These are phyloP conservation scores for Epithemia pelagica DNA, from an alignment of 108 stramenopile genomes.

Conservation along the genomic window DNA sequence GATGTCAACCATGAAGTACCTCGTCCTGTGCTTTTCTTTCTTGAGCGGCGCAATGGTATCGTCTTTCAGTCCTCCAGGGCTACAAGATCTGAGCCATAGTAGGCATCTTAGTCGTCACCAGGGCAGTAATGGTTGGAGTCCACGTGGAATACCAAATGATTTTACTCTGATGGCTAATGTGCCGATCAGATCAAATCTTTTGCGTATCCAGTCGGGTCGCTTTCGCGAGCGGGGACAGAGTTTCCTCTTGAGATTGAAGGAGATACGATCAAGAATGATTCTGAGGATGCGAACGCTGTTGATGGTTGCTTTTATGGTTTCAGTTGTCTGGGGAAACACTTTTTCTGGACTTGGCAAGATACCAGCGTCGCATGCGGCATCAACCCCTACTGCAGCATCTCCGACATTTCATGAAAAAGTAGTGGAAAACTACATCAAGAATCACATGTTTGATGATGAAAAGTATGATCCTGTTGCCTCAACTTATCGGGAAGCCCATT, in stretches of 20 bases:
- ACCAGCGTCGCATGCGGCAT: constrained; percentile 5
- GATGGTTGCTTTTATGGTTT: background rate
- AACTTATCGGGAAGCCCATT: constrained; percentile 58
- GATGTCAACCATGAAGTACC: too few relatives aligned
- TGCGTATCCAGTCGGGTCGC: background rate
- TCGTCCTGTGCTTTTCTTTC: too few relatives aligned
- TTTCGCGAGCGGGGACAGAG: background rate
- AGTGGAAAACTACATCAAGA: constrained; percentile 57
- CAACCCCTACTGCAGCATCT: background rate
- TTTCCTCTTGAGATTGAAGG: background rate
- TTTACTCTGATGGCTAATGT: too few relatives aligned
- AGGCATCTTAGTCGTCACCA: too few relatives aligned
- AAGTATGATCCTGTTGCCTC: constrained; percentile 72
- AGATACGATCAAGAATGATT: background rate
- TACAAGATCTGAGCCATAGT: too few relatives aligned
- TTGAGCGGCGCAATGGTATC: too few relatives aligned
- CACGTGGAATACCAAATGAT: too few relatives aligned
- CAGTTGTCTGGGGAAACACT: background rate
- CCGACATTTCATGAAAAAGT: constrained; percentile 48
- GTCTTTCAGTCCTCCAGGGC: too few relatives aligned
- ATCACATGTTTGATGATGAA: constrained; percentile 78
- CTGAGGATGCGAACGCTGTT: background rate
- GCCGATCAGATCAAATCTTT: background rate
- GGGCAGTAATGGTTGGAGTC: too few relatives aligned
- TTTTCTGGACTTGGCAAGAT: too few relatives aligned